These are phyloP conservation scores for Sclerotinia borealis DNA, from an alignment of 2,329 filamentous ascomycete species.

Conservation along the genomic window DNA sequence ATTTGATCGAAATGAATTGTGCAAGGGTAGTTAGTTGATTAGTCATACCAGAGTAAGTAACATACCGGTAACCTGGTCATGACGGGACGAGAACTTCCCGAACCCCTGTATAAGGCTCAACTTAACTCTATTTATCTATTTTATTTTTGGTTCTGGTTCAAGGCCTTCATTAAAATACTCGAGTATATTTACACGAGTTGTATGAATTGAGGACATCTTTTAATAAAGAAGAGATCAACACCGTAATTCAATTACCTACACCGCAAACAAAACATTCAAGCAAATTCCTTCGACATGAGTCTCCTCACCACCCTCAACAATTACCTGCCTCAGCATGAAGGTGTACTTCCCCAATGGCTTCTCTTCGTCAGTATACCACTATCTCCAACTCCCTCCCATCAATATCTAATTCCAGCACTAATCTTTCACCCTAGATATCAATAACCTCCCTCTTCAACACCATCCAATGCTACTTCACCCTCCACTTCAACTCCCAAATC, in stretches of 20 bases:
- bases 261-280: neutral
- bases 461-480: conserved; percentile 73
- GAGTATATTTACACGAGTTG: too few species aligned
- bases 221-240: too few species aligned
- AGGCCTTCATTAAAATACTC: too few species aligned
- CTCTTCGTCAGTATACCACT: conserved; percentile 45
- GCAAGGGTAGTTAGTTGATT: neutral
- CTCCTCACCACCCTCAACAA: conserved; percentile 18
- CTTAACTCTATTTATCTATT: neutral
- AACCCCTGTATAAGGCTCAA: neutral
- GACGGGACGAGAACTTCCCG: neutral
- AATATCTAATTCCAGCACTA: neutral
- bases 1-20: too few species aligned
- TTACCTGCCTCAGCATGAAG: conserved; percentile 34
- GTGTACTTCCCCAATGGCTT: conserved; percentile 59
- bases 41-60: too few species aligned
- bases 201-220: too few species aligned
- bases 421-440: conserved; percentile 58
- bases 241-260: neutral
- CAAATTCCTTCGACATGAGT: neutral
- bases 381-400: neutral
- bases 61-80: too few species aligned
- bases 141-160: neutral
- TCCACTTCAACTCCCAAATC: conserved; percentile 77
- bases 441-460: conserved; percentile 78